Evolutionary conservation across 345 rosid species (phyloP), one percentile per base, ranked within the genome.

Genomic region (Melaleuca quinquenervia): DNA sequence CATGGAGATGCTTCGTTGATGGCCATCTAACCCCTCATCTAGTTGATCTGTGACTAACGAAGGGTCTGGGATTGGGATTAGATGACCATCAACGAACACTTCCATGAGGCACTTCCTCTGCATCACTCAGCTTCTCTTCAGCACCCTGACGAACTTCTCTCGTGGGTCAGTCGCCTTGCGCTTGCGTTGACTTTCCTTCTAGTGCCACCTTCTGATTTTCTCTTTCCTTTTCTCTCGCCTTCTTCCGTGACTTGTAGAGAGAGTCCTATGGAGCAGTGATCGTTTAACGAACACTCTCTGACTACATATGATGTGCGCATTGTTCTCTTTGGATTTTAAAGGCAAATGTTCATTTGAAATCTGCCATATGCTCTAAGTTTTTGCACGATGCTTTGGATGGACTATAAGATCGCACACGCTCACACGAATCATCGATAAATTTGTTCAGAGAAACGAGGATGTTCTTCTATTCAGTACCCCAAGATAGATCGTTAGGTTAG

Each of bases 1-100:
- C 70, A 83, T 83, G 84, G 84, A 83, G 84, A 53, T 83, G 84
- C 48, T 83, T 83, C 53, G 84, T 36, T 83, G 62, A 83, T 83
- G 84, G 84, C 49, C 84, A 83, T 83, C 60, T 83, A 83, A 58
- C 70, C n/a, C 60, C 45, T 36, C 48, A 22, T 82, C 84, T 50
- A 3, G 36, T 58, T 5, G 48, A 70, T 32, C 48, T n/a, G 48
- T 18, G 6, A 36, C 11, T 32, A 36, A 36, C 8, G 7, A 70
- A 18, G 26, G 60, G 78, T 5, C 78, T 32, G 48, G 78, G 13
- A 21, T 5, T 5, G 78, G 84, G 84, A 50, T 83, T 83, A 83
- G 84, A 83, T 83, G 84, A 53, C 84, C 84, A 83, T 83, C 84
- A 83, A 41, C 84, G 60, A 55, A 83, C 84, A 83, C 50, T 15